A percentile compares a stretch with the other conserved stretches of the same genome.
These are phyloP conservation scores for Cytospora leucostoma DNA, from an alignment of 2,329 filamentous ascomycete genomes.

Conservation along the genomic window DNA sequence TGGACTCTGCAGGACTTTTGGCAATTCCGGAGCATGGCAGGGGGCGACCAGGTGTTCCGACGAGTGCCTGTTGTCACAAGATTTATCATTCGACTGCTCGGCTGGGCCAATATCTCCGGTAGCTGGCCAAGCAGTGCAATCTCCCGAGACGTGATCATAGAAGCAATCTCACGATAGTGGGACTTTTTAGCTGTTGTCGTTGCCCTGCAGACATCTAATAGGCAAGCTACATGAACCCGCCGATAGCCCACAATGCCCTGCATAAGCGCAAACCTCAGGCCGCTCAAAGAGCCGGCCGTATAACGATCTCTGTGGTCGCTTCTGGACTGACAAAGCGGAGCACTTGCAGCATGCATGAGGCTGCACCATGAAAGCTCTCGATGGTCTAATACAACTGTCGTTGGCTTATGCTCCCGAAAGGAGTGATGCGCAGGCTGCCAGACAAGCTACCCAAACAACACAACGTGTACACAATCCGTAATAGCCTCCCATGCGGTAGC, in stretches of 20 bases:
- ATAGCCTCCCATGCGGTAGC: slow-evolving; percentile 2
- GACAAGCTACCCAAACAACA: neutral
- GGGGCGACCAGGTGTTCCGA: neutral
- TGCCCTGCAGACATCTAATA: slow-evolving; percentile 13
- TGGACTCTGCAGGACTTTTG: neutral
- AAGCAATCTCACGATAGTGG: slow-evolving; percentile 28
- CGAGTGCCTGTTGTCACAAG: neutral
- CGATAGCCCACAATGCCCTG: slow-evolving; percentile 25
- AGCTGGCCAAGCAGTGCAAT: slow-evolving; percentile 23
- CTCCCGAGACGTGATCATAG: slow-evolving; percentile 27
- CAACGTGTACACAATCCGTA: neutral
- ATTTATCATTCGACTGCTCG: neutral
- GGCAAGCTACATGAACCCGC: slow-evolving; percentile 9
- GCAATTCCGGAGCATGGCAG: neutral
- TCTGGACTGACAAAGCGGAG: slow-evolving; percentile 8
- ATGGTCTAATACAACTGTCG: neutral
- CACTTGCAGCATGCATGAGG: slow-evolving; percentile 7
- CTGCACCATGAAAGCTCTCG: neutral
- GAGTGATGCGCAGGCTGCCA: slow-evolving; percentile 4
- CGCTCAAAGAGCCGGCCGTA: slow-evolving; percentile 22
- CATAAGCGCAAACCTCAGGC: slow-evolving; percentile 30
- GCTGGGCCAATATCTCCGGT: slow-evolving; percentile 22
- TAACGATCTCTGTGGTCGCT: slow-evolving; percentile 5
- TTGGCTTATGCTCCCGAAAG: neutral
- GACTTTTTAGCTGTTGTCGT: slow-evolving; percentile 18